These are phyloP conservation scores for Wickerhamiella australiensis DNA, from an alignment of 805 yeast genomes.

Conservation along the genomic window DNA sequence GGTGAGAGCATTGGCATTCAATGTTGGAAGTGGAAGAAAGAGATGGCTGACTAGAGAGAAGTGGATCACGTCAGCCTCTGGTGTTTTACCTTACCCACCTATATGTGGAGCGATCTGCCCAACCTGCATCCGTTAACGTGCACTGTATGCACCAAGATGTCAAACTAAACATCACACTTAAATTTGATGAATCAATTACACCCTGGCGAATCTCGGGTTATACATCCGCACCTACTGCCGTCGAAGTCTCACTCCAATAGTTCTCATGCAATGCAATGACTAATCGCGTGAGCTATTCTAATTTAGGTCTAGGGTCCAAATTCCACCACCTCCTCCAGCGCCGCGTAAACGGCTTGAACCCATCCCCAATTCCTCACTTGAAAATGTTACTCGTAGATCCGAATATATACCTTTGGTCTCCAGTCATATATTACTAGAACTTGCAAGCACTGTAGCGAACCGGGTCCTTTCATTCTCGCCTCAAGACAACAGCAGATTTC, in stretches of 20 bases:
- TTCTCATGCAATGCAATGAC: constrained; percentile 4
- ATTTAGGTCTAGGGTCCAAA: constrained; percentile 8
- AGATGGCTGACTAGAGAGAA: constrained; percentile 4
- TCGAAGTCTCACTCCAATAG: too few relatives aligned
- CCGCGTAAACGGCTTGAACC: not conserved
- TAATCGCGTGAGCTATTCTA: not conserved
- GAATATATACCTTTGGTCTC: not conserved
- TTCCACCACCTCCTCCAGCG: not conserved
- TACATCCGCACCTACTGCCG: too few relatives aligned
- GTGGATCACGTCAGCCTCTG: constrained; percentile 6
- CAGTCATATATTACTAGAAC: not conserved
- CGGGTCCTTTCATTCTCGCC: not conserved
- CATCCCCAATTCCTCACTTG: not conserved
- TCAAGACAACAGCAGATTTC: not conserved
- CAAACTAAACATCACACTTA: not conserved
- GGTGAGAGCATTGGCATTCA: constrained; percentile 13
- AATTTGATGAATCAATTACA: too few relatives aligned
- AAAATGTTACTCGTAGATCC: too few relatives aligned
- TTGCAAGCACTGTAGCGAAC: not conserved
- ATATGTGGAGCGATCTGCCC: not conserved
- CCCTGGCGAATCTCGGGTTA: too few relatives aligned
- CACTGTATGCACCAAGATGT: not conserved
- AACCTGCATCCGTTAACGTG: constrained; percentile 1
- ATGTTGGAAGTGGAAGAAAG: constrained; percentile 3
- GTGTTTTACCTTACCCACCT: constrained; percentile 6